A percentile compares a stretch with the other conserved stretches of the same genome.
These are phyloP conservation scores for Anacardium occidentale DNA, from an alignment of 345 rosid species.

Conservation along the genomic window DNA sequence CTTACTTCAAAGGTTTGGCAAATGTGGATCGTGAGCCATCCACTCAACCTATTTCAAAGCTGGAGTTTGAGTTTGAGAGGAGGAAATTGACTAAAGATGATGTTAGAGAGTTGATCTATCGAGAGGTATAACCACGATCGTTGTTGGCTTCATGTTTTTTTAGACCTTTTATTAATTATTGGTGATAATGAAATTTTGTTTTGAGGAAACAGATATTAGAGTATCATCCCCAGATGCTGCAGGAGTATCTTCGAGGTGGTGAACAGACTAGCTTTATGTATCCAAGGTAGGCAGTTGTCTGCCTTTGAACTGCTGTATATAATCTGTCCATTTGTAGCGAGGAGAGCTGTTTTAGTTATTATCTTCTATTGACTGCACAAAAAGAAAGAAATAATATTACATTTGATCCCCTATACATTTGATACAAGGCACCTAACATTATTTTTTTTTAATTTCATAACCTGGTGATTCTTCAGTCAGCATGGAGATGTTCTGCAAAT, in stretches of 20 bases:
- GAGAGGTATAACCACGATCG: constrained; percentile 62
- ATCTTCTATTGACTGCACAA: not conserved
- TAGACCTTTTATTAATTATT: constrained; percentile 10
- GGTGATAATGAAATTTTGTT: constrained; percentile 13
- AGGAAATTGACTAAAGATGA: constrained; percentile 89
- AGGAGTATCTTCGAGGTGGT: constrained; percentile 91
- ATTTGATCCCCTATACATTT: not conserved
- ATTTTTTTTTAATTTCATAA: not conserved
- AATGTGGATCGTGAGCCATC: constrained; percentile 89
- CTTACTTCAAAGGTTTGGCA: constrained; percentile 82
- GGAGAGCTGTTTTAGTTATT: not conserved
- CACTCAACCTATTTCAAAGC: constrained; percentile 85
- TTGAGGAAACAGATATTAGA: constrained; percentile 68
- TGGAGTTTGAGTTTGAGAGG: constrained; percentile 99
- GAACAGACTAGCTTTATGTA: constrained; percentile 97
- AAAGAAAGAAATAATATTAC: not conserved
- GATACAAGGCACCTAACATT: not conserved
- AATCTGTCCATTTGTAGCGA: not conserved
- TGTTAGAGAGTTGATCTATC: constrained; percentile 90
- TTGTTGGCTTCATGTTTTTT: constrained; percentile 10
- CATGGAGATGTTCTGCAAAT: not conserved
- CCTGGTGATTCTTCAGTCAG: not conserved
- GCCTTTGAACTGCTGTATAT: constrained; percentile 15
- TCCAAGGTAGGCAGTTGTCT: constrained; percentile 59
- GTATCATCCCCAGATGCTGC: constrained; percentile 97